phyloP scores from a whole-genome alignment of 2,329 filamentous ascomycete genomes.

The Sarocladium oryzae region DNA sequence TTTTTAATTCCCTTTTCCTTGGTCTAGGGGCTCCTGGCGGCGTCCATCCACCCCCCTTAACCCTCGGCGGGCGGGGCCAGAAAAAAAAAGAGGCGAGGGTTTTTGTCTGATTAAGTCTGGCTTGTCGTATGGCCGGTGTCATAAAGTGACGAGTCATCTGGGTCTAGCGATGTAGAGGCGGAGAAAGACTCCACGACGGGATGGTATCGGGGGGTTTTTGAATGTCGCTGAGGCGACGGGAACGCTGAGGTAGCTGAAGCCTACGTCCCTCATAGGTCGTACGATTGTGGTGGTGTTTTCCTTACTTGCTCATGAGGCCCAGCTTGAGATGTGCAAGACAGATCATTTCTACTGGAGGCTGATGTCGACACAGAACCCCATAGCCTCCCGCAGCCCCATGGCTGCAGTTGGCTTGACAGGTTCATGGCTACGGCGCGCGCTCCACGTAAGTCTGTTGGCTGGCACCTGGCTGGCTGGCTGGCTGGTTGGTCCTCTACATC shows the following conservation, averaged over 20 bases:
- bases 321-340: background rate
- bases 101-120: background rate
- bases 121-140: background rate
- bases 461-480: too few relatives aligned
- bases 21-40: too few relatives aligned
- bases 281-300: background rate
- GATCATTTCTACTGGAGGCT: too few relatives aligned
- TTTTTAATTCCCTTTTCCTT: too few relatives aligned
- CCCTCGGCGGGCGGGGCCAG: too few relatives aligned
- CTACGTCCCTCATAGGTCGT: background rate
- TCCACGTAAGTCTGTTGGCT: too few relatives aligned
- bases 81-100: background rate
- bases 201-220: background rate
- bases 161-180: conserved; percentile 4
- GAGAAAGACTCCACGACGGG: conserved; percentile 3
- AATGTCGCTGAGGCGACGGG: background rate
- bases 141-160: conserved; percentile 5
- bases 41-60: too few relatives aligned
- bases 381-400: too few relatives aligned
- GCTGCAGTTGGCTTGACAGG: too few relatives aligned
- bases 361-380: too few relatives aligned
- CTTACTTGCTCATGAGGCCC: background rate
- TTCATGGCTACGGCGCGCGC: too few relatives aligned
- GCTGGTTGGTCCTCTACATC: too few relatives aligned
- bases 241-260: background rate